Evolutionary conservation across 805 yeast genomes (phyloP).

Genomic region (Groenewaldozyma tartarivorans): DNA sequence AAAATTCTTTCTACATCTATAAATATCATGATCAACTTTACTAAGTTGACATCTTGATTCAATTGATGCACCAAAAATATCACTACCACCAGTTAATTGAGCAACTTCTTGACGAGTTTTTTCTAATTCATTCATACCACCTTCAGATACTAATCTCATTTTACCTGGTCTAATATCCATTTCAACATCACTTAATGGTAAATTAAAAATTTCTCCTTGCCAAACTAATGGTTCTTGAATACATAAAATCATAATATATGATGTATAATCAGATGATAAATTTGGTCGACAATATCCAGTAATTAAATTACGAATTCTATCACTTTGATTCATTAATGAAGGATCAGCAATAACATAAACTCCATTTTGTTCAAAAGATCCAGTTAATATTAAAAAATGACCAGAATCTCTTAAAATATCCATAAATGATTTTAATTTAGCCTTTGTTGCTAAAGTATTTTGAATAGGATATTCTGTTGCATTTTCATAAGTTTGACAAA

Average conservation of each 20-base stretch:
- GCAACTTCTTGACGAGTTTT: slow-evolving; percentile 48
- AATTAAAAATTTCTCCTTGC: slow-evolving; percentile 69
- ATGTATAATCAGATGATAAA: slow-evolving; percentile 27
- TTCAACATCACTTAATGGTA: slow-evolving; percentile 28
- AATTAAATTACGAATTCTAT: slow-evolving; percentile 22
- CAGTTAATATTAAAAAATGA: slow-evolving; percentile 71
- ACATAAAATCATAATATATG: slow-evolving; percentile 63
- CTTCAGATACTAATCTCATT: slow-evolving; percentile 56
- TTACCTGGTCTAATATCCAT: slow-evolving; percentile 60
- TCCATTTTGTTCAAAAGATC: slow-evolving; percentile 63
- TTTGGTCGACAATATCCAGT: slow-evolving; percentile 27
- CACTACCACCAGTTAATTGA: slow-evolving; percentile 46
- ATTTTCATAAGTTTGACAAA: slow-evolving; percentile 52
- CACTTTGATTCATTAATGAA: slow-evolving; percentile 35
- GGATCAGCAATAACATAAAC: slow-evolving; percentile 72
- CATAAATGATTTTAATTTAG: slow-evolving; percentile 38
- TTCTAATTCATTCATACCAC: slow-evolving; percentile 51
- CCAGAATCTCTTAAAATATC: slow-evolving; percentile 51
- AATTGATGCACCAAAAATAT: slow-evolving; percentile 35
- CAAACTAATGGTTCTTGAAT: slow-evolving; percentile 82
- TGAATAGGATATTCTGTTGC: slow-evolving; percentile 38
- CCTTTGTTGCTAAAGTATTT: slow-evolving; percentile 2
- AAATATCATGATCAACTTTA: slow-evolving; percentile 63
- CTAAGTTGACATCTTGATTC: slow-evolving; percentile 64
- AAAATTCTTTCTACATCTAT: slow-evolving; percentile 53